Percentiles rank a stretch among this genome's conserved stretches.
Evolutionary conservation across 345 rosid genomes (phyloP).

Genomic region (Citrus australasica): DNA sequence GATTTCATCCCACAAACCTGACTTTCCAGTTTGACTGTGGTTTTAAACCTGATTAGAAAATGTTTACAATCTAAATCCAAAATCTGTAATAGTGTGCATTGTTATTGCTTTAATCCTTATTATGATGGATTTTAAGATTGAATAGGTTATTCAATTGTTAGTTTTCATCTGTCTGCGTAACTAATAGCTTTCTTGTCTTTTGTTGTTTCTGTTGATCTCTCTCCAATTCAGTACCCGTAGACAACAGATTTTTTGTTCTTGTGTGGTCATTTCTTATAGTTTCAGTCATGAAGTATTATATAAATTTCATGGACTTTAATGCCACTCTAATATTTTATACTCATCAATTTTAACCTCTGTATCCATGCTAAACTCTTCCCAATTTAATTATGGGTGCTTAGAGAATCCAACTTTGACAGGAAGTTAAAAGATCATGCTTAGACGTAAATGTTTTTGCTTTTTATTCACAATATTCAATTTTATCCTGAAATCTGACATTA

Average conservation of each 20-base stretch:
- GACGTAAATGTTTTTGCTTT: neutral
- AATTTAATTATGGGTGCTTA: neutral
- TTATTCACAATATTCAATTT: neutral
- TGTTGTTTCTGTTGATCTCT: neutral
- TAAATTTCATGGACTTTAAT: neutral
- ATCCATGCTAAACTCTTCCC: neutral
- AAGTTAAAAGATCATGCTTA: neutral
- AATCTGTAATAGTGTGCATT: neutral
- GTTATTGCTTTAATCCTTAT: neutral
- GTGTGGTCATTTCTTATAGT: neutral
- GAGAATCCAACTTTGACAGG: neutral
- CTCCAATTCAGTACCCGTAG: neutral
- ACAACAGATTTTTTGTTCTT: neutral
- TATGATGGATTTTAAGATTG: neutral
- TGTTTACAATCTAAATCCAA: neutral
- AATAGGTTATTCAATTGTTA: neutral
- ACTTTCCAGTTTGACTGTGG: neutral
- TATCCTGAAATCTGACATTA: neutral
- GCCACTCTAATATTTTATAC: neutral
- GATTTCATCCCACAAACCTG: neutral
- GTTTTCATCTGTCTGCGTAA: neutral
- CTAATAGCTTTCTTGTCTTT: neutral
- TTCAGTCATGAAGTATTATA: neutral
- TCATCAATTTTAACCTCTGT: neutral
- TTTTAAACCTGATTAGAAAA: neutral